A percentile compares a stretch with the other conserved stretches of the same genome.
These are phyloP conservation scores for Pleurotus citrinopileatus DNA, from an alignment of 768 basidiomycete species.

Conservation along the genomic window DNA sequence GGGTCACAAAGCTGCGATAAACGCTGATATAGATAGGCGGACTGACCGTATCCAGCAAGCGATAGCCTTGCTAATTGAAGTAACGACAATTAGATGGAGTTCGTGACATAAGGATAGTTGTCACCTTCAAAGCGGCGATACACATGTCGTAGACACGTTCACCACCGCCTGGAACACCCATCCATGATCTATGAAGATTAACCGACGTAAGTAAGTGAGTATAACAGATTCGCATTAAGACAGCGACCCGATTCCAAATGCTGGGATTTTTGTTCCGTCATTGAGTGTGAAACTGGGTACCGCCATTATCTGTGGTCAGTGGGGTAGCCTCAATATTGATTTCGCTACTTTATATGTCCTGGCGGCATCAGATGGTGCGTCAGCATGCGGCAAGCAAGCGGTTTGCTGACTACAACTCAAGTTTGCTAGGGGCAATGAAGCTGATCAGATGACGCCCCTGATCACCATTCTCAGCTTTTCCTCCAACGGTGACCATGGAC, in stretches of 20 bases:
- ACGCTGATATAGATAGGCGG: background rate
- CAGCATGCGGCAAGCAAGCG: too few relatives aligned
- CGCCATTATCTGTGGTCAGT: too few relatives aligned
- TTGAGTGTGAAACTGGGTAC: constrained; percentile 23
- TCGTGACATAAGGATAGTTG: background rate
- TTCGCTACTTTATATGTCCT: too few relatives aligned
- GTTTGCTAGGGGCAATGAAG: too few relatives aligned
- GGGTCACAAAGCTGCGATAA: background rate
- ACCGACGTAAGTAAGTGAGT: too few relatives aligned
- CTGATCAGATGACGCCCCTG: too few relatives aligned
- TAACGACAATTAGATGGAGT: background rate
- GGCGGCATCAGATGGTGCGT: too few relatives aligned
- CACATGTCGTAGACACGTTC: constrained; percentile 38
- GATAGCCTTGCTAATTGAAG: constrained; percentile 36
- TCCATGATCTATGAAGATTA: constrained; percentile 38
- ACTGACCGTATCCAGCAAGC: constrained; percentile 41
- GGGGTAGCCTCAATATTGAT: too few relatives aligned
- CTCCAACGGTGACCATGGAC: constrained; percentile 10
- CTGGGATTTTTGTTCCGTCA: constrained; percentile 27
- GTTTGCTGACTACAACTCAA: too few relatives aligned
- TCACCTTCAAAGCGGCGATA: constrained; percentile 31
- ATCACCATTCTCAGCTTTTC: constrained; percentile 11
- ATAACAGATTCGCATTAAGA: too few relatives aligned
- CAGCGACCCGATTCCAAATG: constrained; percentile 27
- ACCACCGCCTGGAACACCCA: constrained; percentile 32